Conservation (phyloP, 331 rosid genomes). For the Malus hybrid region DNA sequence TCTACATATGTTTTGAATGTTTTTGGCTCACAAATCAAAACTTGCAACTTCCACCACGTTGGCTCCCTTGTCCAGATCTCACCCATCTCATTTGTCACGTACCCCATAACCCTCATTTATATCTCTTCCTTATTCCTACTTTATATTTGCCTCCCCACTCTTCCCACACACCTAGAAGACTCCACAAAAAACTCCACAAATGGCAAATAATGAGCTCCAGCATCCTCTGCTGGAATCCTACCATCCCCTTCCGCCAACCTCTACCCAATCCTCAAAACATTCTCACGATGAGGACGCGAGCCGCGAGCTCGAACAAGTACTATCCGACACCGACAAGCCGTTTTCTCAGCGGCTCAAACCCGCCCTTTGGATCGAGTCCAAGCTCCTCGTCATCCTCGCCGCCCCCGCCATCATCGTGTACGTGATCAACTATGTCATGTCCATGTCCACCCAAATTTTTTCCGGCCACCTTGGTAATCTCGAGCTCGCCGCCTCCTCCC, state of each 20-base stretch:
- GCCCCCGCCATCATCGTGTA: conserved; percentile 51
- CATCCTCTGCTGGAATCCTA: conserved; percentile 3
- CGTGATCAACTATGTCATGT: conserved; percentile 50
- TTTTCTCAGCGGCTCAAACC: conserved; percentile 26
- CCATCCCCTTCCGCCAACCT: neutral
- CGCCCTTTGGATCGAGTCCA: conserved; percentile 48
- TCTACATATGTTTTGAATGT: no score
- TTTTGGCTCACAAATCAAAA: no score
- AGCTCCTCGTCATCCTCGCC: conserved; percentile 44
- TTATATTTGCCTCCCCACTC: neutral
- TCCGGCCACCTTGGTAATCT: conserved; percentile 69
- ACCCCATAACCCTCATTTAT: neutral
- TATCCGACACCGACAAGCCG: conserved; percentile 26
- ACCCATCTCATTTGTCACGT: neutral
- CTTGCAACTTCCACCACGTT: no score
- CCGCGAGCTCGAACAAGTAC: conserved; percentile 34
- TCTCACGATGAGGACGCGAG: neutral
- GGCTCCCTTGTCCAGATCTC: neutral
- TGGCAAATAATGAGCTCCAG: conserved; percentile 3
- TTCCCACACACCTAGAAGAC: neutral
- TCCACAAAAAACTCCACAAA: neutral
- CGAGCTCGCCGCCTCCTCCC: conserved; percentile 66
- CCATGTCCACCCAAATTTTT: conserved; percentile 61
- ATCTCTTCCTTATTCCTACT: neutral
- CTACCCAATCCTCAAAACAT: neutral